These are phyloP conservation scores for Pogostemon cablin DNA, from an alignment of 257 asterid genomes.

Conservation along the genomic window DNA sequence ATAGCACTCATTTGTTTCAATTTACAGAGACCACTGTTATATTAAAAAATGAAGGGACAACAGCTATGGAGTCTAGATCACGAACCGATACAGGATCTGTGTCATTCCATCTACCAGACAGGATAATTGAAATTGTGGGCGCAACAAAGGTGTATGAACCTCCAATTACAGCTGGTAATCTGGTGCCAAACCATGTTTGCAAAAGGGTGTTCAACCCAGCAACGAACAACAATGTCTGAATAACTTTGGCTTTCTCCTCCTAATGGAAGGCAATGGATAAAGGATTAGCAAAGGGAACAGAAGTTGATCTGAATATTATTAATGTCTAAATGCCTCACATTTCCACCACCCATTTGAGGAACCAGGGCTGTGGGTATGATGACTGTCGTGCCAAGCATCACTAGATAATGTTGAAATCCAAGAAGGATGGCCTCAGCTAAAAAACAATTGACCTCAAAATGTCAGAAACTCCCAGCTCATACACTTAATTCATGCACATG, in stretches of 20 bases:
- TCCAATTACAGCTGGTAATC: conserved; percentile 91
- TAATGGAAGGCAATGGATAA: conserved; percentile 30
- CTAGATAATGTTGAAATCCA: conserved; percentile 92
- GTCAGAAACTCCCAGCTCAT: conserved; percentile 21
- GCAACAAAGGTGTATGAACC: conserved; percentile 94
- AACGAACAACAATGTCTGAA: conserved; percentile 85
- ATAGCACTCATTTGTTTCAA: conserved; percentile 1
- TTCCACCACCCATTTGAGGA: conserved; percentile 99
- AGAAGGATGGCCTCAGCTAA: conserved; percentile 96
- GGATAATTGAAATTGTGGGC: conserved; percentile 86
- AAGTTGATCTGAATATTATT: background rate
- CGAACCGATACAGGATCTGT: conserved; percentile 80
- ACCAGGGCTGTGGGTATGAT: conserved; percentile 91
- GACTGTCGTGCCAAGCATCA: conserved; percentile 90
- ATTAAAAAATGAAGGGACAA: background rate
- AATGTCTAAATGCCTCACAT: conserved; percentile 53
- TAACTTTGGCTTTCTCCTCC: conserved; percentile 96
- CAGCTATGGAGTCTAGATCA: conserved; percentile 27
- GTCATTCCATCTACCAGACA: conserved; percentile 93
- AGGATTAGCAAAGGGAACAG: background rate
- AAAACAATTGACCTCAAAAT: conserved; percentile 28
- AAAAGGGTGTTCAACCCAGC: conserved; percentile 84
- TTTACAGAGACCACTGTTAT: background rate
- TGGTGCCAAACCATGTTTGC: conserved; percentile 85
- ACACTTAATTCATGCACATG: background rate